These are phyloP conservation scores for Draba incana DNA, from an alignment of 345 rosid species.

Conservation along the genomic window DNA sequence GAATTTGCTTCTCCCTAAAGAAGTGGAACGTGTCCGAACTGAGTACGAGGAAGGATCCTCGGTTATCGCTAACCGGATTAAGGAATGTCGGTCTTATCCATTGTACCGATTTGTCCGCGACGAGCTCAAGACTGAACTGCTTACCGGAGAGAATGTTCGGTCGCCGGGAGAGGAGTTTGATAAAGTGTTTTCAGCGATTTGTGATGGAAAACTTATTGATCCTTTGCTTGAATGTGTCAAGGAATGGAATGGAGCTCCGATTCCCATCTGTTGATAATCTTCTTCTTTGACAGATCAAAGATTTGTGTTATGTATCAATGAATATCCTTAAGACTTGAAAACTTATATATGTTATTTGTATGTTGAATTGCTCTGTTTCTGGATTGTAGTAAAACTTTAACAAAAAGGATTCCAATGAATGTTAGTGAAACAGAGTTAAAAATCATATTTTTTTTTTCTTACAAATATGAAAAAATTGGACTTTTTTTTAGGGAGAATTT, in stretches of 20 bases:
- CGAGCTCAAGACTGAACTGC: constrained; percentile 54
- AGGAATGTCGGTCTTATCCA: constrained; percentile 76
- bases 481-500: too few species aligned
- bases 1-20: constrained; percentile 57
- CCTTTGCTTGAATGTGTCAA: constrained; percentile 69
- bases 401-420: too few species aligned
- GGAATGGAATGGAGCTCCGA: constrained; percentile 74
- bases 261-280: constrained; percentile 42
- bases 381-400: background rate
- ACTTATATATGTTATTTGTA: constrained; percentile 7
- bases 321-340: constrained; percentile 15
- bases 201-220: constrained; percentile 72
- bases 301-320: constrained; percentile 3
- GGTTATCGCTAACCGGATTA: constrained; percentile 57
- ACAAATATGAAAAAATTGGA: too few species aligned
- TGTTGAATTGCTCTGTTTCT: constrained; percentile 18
- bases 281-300: background rate
- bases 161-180: constrained; percentile 84
- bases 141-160: constrained; percentile 60
- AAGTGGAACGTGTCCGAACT: constrained; percentile 58
- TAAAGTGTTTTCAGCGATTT: constrained; percentile 66
- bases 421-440: too few species aligned
- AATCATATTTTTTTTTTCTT: too few species aligned
- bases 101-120: constrained; percentile 68
- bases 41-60: constrained; percentile 54